phyloP scores from a whole-genome alignment of 139 green algal genomes.

The Trebouxia sp. region DNA sequence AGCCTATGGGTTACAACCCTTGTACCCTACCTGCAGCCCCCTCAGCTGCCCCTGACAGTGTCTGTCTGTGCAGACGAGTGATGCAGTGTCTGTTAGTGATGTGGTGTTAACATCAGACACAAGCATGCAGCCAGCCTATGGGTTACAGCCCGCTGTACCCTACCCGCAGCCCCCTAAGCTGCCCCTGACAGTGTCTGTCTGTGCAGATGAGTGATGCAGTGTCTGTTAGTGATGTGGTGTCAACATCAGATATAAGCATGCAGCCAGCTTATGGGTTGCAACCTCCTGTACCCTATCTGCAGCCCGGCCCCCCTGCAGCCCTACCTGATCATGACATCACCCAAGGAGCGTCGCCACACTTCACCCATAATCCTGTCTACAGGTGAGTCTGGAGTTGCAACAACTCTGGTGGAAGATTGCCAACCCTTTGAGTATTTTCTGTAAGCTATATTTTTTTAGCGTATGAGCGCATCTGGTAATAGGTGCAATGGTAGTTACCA shows the following conservation, averaged over 20 bases:
- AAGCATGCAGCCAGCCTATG: conserved; percentile 11
- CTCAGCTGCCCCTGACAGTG: no score
- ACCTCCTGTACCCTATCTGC: conserved; percentile 4
- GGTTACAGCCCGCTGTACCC: conserved; percentile 9
- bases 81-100: neutral
- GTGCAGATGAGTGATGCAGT: neutral
- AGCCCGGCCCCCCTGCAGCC: neutral
- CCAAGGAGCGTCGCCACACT: neutral
- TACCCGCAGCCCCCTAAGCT: no score
- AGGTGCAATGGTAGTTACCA: no score
- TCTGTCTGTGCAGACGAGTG: conserved; percentile 14
- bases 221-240: neutral
- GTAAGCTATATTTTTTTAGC: no score
- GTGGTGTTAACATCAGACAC: neutral
- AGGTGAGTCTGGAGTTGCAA: no score
- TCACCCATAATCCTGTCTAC: conserved; percentile 22
- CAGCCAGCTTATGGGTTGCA: conserved; percentile 22
- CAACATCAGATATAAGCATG: neutral
- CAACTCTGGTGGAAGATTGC: no score
- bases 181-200: no score
- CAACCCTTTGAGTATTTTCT: no score
- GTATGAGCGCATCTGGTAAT: no score
- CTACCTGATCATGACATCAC: neutral
- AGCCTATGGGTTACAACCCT: no score
- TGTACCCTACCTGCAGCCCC: no score